Evolutionary conservation across 352 stramenopile genomes (phyloP), one percentile per base, ranked within the genome.

Genomic region (Globisporangium spiculum): DNA sequence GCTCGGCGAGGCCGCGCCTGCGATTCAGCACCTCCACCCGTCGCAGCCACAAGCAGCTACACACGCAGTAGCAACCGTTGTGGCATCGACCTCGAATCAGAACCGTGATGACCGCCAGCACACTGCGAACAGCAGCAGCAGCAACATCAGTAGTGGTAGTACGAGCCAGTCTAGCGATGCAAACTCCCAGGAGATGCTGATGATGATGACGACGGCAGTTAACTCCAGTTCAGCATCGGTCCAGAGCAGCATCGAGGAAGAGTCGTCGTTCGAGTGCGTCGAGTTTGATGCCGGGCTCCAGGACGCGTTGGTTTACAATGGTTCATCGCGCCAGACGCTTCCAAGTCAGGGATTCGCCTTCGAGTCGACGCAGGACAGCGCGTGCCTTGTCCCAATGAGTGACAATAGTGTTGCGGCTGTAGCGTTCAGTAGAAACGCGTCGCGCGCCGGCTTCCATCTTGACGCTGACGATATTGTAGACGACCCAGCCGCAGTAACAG

Each of bases 291-390:
- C 55, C 4, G 63, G 58, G 4, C 63, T 65, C 20, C 67, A 63
- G 54, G 22, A 66, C 57, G 24, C 66, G 63, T 18, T 72, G 48
- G 53, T 41, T 8, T 46, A 65, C 48, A 67, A 63, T 22, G 60
- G 52, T 10, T 38, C 68, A 30, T 66, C 53, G 24, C 67, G 46
- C 30, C 64, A 79, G 60, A 60, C 66, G 36, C 53, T 71, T 48
- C 72, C 60, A 32, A 75, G 77, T 38, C 78, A 86, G 58, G 77
- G 72, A 36, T 84, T 72, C n/a, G 38, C 74, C 46, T 77, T 80
- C 27, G 82, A 85, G 2, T 91, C 81, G 24, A 83, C 84, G 52
- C 75, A 79, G 53, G 81, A 91, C 73, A 92, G 76, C 38, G 38
- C 78, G 48, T 74, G 79, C 53, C 86, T 88, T 61, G 66, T 92